These are phyloP conservation scores for Orychophragmus violaceus DNA, from an alignment of 345 rosid genomes.

Conservation along the genomic window DNA sequence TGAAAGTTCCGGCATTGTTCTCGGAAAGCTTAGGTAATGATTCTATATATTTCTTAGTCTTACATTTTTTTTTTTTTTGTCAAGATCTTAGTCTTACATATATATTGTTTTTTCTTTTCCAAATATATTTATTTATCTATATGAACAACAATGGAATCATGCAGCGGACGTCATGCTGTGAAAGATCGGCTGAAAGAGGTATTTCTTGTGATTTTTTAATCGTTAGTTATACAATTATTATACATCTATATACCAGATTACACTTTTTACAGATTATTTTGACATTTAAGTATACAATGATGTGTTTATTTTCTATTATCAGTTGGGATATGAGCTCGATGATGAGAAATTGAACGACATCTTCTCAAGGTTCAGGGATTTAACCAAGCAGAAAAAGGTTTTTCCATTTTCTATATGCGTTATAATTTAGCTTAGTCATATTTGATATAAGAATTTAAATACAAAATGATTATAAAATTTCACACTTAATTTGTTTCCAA, in stretches of 20 bases:
- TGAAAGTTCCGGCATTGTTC: conserved; percentile 66
- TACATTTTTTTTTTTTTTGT: not conserved
- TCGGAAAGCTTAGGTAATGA: conserved; percentile 72
- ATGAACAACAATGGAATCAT: not conserved
- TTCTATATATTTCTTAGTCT: not conserved
- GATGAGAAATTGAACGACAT: conserved; percentile 57
- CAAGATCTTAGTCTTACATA: not conserved
- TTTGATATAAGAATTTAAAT: not conserved
- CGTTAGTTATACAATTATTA: not conserved
- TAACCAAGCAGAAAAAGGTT: conserved; percentile 86
- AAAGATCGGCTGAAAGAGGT: conserved; percentile 58
- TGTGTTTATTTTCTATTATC: conserved; percentile 5
- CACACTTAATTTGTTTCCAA: not conserved
- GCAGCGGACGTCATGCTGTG: conserved; percentile 92
- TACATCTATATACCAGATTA: not conserved
- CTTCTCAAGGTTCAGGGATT: conserved; percentile 70
- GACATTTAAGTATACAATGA: not conserved
- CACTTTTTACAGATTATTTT: not conserved
- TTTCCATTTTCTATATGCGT: not conserved
- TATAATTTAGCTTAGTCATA: not conserved
- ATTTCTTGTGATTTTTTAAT: not conserved
- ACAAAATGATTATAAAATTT: not conserved
- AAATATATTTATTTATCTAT: not conserved
- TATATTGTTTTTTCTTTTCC: not conserved
- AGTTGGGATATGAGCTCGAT: conserved; percentile 80